Conservation (phyloP, 495 filamentous ascomycete genomes). For the Aspergillus carlsbadensis region DNA sequence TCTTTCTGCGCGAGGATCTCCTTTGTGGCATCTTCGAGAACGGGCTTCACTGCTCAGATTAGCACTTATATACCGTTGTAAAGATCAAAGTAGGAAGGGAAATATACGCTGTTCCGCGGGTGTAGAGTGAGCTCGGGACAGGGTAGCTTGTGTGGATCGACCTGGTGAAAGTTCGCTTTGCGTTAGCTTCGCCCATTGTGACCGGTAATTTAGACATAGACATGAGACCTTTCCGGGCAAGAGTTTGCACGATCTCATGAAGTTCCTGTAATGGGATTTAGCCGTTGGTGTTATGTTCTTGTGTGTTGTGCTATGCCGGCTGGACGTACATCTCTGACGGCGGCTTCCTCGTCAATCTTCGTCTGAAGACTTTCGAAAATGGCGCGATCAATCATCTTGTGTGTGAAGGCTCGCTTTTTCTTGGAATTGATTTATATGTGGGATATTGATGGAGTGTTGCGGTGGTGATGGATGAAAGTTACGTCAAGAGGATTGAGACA, state of each 20-base stretch:
- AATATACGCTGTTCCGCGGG: slow-evolving; percentile 70
- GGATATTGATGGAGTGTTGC: slow-evolving; percentile 11
- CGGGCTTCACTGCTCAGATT: slow-evolving; percentile 34
- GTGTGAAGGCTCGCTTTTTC: slow-evolving; percentile 6
- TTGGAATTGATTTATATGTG: slow-evolving; percentile 4
- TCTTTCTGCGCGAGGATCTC: slow-evolving; percentile 45
- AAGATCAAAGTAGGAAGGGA: not conserved
- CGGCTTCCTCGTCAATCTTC: slow-evolving; percentile 84
- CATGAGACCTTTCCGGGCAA: slow-evolving; percentile 68
- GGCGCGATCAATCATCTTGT: slow-evolving; percentile 65
- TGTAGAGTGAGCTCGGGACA: slow-evolving; percentile 89
- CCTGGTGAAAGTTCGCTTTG: slow-evolving; percentile 30
- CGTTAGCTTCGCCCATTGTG: too few relatives aligned
- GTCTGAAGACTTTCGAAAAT: slow-evolving; percentile 88
- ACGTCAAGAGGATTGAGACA: slow-evolving; percentile 19
- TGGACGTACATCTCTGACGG: slow-evolving; percentile 66
- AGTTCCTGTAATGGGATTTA: too few relatives aligned
- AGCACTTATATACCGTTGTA: not conserved
- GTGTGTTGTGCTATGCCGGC: not conserved
- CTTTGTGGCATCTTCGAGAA: slow-evolving; percentile 41
- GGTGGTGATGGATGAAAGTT: slow-evolving; percentile 18
- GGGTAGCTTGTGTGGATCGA: slow-evolving; percentile 70
- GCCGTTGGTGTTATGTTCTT: not conserved
- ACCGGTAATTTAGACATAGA: too few relatives aligned
- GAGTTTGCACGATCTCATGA: slow-evolving; percentile 71